Percentiles rank a stretch among this genome's conserved stretches.
These are phyloP conservation scores for Trichoderma orchidacearum DNA, from an alignment of 495 filamentous ascomycete genomes.

Conservation along the genomic window DNA sequence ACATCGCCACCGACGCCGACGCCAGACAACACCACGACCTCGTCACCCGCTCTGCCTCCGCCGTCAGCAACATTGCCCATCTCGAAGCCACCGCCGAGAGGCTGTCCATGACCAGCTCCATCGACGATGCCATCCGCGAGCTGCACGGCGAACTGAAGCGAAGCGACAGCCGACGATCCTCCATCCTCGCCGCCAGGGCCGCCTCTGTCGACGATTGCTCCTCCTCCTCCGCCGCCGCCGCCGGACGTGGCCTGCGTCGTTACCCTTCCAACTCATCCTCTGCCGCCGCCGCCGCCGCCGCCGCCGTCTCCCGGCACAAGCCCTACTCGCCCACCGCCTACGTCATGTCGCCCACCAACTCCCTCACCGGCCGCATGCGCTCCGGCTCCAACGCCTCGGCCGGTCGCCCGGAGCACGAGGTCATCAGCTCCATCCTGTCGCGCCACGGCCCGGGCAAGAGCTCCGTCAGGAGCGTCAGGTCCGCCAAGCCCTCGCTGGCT, in stretches of 20 bases:
- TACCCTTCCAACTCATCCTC: constrained; percentile 49
- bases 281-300: constrained; percentile 51
- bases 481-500: constrained; percentile 27
- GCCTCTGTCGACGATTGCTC: constrained; percentile 15
- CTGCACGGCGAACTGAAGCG: constrained; percentile 66
- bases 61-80: constrained; percentile 64
- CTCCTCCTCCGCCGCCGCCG: constrained; percentile 16
- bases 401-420: constrained; percentile 14
- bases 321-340: constrained; percentile 60
- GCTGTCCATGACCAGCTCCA: constrained; percentile 63
- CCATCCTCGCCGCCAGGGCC: constrained; percentile 25
- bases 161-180: constrained; percentile 45
- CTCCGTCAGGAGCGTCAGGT: constrained; percentile 26
- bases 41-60: constrained; percentile 52
- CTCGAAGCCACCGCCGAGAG: constrained; percentile 73
- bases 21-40: constrained; percentile 11
- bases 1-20: constrained; percentile 44
- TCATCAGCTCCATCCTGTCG: constrained; percentile 20
- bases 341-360: constrained; percentile 50
- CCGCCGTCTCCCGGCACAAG: constrained; percentile 48
- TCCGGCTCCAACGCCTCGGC: constrained; percentile 39
- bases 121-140: constrained; percentile 70
- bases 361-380: constrained; percentile 44
- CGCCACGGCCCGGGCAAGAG: constrained; percentile 32
- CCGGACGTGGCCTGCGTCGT: constrained; percentile 19